Conservation (phyloP, 2,329 filamentous ascomycete genomes). For the Chaetothyriales sp. region DNA sequence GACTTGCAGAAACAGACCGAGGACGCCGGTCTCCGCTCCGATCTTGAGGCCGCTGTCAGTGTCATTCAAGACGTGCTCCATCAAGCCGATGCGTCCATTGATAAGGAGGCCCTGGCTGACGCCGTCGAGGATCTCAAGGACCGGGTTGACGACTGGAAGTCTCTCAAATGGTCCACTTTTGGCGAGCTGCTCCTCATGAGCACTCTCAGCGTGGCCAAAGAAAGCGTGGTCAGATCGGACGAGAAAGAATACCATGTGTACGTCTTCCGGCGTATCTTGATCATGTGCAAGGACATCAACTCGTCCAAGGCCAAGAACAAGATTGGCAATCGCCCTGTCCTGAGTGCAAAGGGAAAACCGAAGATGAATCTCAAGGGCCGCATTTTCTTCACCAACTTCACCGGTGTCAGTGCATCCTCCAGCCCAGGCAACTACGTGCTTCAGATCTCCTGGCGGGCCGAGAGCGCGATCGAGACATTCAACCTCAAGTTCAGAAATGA, state of each 20-base stretch:
- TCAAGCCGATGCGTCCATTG: conserved; percentile 80
- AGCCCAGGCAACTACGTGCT: conserved; percentile 88
- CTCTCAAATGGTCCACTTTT: conserved; percentile 77
- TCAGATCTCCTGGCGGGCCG: conserved; percentile 97
- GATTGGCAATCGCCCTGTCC: conserved; percentile 54
- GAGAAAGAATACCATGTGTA: conserved; percentile 76
- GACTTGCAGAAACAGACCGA: conserved; percentile 75
- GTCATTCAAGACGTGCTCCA: conserved; percentile 68
- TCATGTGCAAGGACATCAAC: conserved; percentile 92
- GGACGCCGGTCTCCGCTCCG: conserved; percentile 52
- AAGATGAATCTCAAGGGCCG: conserved; percentile 82
- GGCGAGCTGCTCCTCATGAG: conserved; percentile 78
- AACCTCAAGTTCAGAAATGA: conserved; percentile 87
- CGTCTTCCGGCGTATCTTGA: conserved; percentile 83
- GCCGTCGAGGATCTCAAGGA: conserved; percentile 66
- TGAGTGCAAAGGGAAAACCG: conserved; percentile 53
- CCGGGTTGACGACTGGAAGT: conserved; percentile 95
- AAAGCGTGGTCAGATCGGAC: conserved; percentile 26
- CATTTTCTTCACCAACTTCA: conserved; percentile 99
- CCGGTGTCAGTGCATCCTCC: conserved; percentile 72
- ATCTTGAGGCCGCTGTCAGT: conserved; percentile 62
- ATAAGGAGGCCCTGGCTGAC: conserved; percentile 69
- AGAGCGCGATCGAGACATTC: conserved; percentile 92
- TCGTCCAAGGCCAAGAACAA: conserved; percentile 64
- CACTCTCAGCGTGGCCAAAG: conserved; percentile 78